phyloP scores from a whole-genome alignment of 2,329 filamentous ascomycete species.

The Cladophialophora immunda region DNA sequence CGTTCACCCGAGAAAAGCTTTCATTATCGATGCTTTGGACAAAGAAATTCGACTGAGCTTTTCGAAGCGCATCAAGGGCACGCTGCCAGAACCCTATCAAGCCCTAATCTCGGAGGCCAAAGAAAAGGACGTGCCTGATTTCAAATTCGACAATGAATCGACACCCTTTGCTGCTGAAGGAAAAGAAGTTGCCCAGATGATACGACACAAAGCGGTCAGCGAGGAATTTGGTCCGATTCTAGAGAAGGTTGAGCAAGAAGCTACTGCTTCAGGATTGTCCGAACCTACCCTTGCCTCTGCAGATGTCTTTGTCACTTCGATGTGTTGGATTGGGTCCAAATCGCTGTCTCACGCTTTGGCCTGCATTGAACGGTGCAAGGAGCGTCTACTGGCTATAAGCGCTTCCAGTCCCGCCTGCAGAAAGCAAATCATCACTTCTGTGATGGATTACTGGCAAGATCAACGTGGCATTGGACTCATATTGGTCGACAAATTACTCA shows the following conservation, averaged over 20 bases:
- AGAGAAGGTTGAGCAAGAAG: constrained; percentile 80
- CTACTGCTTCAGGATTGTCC: constrained; percentile 69
- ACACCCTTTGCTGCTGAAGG: constrained; percentile 85
- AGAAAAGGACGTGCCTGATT: constrained; percentile 94
- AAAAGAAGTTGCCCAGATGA: constrained; percentile 78
- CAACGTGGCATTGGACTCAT: constrained; percentile 91
- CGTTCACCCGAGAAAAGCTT: constrained; percentile 88
- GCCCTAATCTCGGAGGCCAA: constrained; percentile 83
- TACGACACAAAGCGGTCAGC: constrained; percentile 84
- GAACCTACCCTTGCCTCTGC: constrained; percentile 87
- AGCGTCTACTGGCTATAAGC: constrained; percentile 81
- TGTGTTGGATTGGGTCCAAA: constrained; percentile 93
- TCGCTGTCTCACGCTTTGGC: constrained; percentile 95
- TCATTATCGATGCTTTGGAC: constrained; percentile 88
- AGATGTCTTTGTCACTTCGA: constrained; percentile 91
- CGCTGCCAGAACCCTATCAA: constrained; percentile 84
- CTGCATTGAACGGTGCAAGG: constrained; percentile 93
- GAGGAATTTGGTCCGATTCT: constrained; percentile 87
- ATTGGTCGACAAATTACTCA: constrained; percentile 95
- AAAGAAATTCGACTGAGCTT: constrained; percentile 98
- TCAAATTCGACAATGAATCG: constrained; percentile 82
- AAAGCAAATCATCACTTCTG: constrained; percentile 86
- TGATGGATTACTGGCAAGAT: constrained; percentile 91
- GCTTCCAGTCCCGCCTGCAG: constrained; percentile 77
- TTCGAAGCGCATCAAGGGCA: constrained; percentile 93